Conservation (phyloP, 179 eudicot genomes). For the Actinidia chinensis region DNA sequence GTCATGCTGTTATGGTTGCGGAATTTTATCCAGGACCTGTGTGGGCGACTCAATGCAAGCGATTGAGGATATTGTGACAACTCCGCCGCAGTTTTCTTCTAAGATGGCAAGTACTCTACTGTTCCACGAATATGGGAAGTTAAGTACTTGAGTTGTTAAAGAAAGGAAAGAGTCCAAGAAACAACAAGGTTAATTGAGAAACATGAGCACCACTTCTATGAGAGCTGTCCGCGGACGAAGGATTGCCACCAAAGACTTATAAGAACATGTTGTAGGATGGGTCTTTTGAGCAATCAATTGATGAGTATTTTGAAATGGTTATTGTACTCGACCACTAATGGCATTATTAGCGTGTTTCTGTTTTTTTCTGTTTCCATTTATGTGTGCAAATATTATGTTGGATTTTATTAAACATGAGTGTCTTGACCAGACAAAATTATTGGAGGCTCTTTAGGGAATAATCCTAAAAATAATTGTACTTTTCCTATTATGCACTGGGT, state of each 20-base stretch:
- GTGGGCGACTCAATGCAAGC: not conserved
- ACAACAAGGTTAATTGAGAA: not conserved
- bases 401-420: not conserved
- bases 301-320: too few relatives aligned
- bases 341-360: not conserved
- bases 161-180: not conserved
- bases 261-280: not conserved
- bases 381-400: slow-evolving; percentile 4
- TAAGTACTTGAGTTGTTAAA: not conserved
- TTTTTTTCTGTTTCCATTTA: not conserved
- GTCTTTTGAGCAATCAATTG: not conserved
- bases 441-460: not conserved
- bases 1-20: not conserved
- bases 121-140: not conserved
- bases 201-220: not conserved
- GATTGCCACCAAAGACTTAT: not conserved
- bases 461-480: not conserved
- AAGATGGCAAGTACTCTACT: not conserved
- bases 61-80: slow-evolving; percentile 8
- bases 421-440: slow-evolving; percentile 5
- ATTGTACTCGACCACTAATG: not conserved
- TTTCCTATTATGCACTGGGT: not conserved
- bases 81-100: not conserved
- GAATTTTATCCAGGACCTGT: not conserved
- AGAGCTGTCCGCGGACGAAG: not conserved